Conservation (phyloP, 2,329 filamentous ascomycete species). For the Penicillium sp. region DNA sequence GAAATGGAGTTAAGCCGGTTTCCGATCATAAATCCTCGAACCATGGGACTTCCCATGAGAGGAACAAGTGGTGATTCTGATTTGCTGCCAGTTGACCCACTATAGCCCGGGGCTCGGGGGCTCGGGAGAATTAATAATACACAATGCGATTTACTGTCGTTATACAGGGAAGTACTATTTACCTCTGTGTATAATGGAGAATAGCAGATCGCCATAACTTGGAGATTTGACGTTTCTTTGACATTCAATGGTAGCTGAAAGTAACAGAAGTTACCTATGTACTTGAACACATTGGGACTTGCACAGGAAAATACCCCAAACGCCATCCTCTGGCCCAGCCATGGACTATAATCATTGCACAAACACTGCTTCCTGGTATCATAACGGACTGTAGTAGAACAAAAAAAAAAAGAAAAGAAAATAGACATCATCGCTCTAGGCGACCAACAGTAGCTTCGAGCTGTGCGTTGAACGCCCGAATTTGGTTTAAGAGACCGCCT, state of each 20-base stretch:
- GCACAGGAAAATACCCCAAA: background rate
- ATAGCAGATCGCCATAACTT: background rate
- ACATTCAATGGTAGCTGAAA: background rate
- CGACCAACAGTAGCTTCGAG: conserved; percentile 37
- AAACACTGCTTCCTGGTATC: conserved; percentile 7
- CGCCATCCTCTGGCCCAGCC: conserved; percentile 2
- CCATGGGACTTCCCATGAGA: background rate
- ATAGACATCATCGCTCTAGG: conserved; percentile 25
- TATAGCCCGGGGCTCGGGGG: too few relatives aligned
- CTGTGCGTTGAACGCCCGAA: conserved; percentile 44
- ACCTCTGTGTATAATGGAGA: background rate
- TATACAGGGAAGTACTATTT: background rate
- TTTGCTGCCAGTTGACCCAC: background rate
- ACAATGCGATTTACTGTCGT: background rate
- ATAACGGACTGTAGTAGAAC: background rate
- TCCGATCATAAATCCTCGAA: background rate
- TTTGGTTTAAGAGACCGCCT: conserved; percentile 43
- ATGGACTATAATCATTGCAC: background rate
- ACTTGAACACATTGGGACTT: background rate
- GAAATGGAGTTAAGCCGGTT: background rate
- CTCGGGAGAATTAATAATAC: conserved; percentile 5
- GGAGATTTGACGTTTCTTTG: background rate
- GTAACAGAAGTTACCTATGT: background rate
- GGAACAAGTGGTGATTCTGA: background rate
- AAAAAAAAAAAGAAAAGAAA: background rate